Evolutionary conservation across 2,329 filamentous ascomycete species (phyloP), one percentile per base, ranked within the genome.

Genomic region (Clonostachys chloroleuca): DNA sequence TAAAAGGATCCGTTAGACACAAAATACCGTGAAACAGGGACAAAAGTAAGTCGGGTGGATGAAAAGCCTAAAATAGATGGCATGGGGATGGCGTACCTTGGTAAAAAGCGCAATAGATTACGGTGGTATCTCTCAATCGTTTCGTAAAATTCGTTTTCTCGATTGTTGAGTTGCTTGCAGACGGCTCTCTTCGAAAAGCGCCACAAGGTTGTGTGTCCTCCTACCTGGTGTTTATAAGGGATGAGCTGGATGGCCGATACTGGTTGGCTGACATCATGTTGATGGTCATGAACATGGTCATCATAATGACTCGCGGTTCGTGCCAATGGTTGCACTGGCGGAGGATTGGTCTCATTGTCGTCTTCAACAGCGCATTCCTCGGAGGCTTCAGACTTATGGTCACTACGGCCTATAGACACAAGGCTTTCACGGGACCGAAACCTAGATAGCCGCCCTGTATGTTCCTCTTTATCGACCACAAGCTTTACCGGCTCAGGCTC

Each of bases 111-210:
- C 50, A 99, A 73, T 59, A 99, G 77, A 61, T 96, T 87, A 53
- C 91, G 89, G 66, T 99, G 92, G 55, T 89, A 83, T 59, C 83
- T 84, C 72, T 99, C 94, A 58, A 97, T 89, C 47, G 86, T 94
- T 68, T 99, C 94, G 66, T 99, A 99, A 63, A 99, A 99, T 68
- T 96, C 90, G 67, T 99, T 99, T 64, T 99, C 94, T 59, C 92
- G 82, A 64, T 96, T 99, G 66, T 96, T 99, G 60, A 99, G 80
- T 69, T 96, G 91, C 69, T 99, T 99, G 76, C 94, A 99, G 12
- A 99, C 92, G 47, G 94, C 94, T 58, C 92, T 83, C 55, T 90
- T 85, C 16, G 94, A 97, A 63, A 99, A 97, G 40, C 92, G 86
- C 80, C 95, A 99, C 35, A 99, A 80, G 0, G 92, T 96, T 7